Evolutionary conservation across 345 rosid species (phyloP).

Genomic region (Melastoma malabathricum): DNA sequence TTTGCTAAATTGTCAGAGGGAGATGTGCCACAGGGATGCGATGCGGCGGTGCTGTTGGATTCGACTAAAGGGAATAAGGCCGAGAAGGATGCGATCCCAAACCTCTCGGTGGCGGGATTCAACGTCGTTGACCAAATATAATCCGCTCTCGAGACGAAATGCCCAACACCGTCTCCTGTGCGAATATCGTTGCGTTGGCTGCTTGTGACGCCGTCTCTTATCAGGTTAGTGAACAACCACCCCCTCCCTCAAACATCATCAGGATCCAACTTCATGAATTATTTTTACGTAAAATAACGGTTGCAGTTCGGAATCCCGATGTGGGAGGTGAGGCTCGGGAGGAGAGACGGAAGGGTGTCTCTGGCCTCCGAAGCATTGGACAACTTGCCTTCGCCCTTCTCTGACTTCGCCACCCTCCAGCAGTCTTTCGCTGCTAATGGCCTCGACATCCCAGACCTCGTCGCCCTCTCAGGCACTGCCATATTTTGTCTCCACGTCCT

Average conservation of each 20-base stretch:
- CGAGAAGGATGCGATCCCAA: conserved; percentile 24
- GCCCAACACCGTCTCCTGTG: conserved; percentile 40
- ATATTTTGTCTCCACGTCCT: no score
- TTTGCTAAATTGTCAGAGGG: no score
- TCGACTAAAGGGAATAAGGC: conserved; percentile 16
- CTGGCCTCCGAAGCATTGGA: conserved; percentile 8
- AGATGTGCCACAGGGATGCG: conserved; percentile 24
- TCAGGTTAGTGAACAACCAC: conserved; percentile 13
- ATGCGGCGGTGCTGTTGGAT: conserved; percentile 24
- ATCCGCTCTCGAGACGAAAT: conserved; percentile 20
- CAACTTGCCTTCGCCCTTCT: conserved; percentile 15
- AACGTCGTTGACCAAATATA: conserved; percentile 24
- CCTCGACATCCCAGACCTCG: conserved; percentile 27
- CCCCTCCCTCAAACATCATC: no score
- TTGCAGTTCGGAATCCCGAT: conserved; percentile 22
- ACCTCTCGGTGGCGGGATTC: conserved; percentile 18
- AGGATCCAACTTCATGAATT: no score
- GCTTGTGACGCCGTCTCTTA: conserved; percentile 26
- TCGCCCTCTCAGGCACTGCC: conserved; percentile 29
- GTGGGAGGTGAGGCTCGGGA: conserved; percentile 30
- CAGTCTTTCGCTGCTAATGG: conserved; percentile 21
- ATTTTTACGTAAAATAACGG: neutral
- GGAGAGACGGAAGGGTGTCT: conserved; percentile 39
- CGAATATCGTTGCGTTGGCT: conserved; percentile 29
- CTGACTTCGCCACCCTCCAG: conserved; percentile 17